Percentiles rank a stretch among this genome's conserved stretches.
phyloP scores from a whole-genome alignment of 2,329 filamentous ascomycete genomes.

The Exophiala spinifera region DNA sequence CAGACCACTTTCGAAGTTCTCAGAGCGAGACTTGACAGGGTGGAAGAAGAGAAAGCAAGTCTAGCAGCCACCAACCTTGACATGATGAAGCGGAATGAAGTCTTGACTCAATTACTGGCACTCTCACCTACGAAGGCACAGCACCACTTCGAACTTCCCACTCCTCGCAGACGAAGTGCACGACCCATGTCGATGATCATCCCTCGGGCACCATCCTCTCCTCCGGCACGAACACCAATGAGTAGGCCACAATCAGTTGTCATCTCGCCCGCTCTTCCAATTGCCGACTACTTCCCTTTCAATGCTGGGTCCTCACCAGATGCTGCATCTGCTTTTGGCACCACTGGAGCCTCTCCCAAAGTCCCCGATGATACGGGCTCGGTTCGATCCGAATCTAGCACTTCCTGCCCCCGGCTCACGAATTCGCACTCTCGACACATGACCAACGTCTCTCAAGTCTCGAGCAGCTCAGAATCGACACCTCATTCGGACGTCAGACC shows the following conservation, averaged over 20 bases:
- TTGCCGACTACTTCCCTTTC: conserved; percentile 15
- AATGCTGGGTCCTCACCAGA: conserved; percentile 16
- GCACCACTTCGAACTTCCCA: conserved; percentile 21
- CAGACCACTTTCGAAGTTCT: conserved; percentile 25
- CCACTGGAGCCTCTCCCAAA: conserved; percentile 3
- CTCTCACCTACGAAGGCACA: conserved; percentile 33
- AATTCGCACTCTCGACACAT: conserved; percentile 24
- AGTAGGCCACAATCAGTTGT: conserved; percentile 22
- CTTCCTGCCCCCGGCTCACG: conserved; percentile 27
- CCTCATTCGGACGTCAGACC: conserved; percentile 9
- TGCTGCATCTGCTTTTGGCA: conserved; percentile 3
- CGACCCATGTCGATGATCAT: conserved; percentile 34
- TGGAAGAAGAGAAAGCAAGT: conserved; percentile 33
- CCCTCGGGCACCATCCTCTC: conserved; percentile 31
- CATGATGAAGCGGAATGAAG: conserved; percentile 37
- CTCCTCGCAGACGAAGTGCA: conserved; percentile 25
- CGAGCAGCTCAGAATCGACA: conserved; percentile 8
- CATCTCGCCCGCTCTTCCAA: conserved; percentile 13
- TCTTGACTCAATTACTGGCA: conserved; percentile 37
- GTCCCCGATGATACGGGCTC: conserved; percentile 22
- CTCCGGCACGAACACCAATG: conserved; percentile 22
- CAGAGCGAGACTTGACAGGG: conserved; percentile 30
- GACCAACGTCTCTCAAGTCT: conserved; percentile 15
- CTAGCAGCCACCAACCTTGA: conserved; percentile 35
- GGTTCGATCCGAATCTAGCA: conserved; percentile 28